phyloP scores from a whole-genome alignment of 495 filamentous ascomycete species.

The Bacidia rubella region DNA sequence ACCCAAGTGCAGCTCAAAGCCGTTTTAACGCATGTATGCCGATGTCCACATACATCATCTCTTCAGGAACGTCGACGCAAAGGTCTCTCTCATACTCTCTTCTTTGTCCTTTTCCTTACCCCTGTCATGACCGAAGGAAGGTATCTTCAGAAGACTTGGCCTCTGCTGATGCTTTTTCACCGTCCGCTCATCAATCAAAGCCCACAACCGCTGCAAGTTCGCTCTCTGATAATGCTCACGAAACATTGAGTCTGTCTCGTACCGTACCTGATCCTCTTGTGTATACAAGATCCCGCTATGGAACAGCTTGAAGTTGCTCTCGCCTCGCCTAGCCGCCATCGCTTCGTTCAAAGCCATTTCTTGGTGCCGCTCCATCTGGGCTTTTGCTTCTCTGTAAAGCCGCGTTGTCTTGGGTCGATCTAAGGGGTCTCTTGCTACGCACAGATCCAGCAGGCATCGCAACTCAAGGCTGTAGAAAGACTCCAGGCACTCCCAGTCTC shows the following conservation, averaged over 20 bases:
- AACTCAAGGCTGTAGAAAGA: constrained; percentile 38
- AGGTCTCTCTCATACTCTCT: too few relatives aligned
- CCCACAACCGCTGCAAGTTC: not conserved
- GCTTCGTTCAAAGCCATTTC: not conserved
- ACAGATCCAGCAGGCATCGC: constrained; percentile 4
- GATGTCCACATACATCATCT: too few relatives aligned
- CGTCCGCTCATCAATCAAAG: not conserved
- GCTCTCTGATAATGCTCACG: not conserved
- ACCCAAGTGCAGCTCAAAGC: not conserved
- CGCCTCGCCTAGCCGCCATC: not conserved
- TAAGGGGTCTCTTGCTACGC: not conserved
- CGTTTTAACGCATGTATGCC: too few relatives aligned
- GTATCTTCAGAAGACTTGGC: not conserved
- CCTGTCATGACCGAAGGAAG: not conserved
- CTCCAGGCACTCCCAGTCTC: constrained; percentile 15
- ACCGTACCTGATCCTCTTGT: constrained; percentile 6
- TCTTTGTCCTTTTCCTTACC: not conserved
- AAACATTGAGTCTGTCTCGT: constrained; percentile 3
- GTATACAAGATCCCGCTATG: constrained; percentile 9
- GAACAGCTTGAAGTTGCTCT: not conserved
- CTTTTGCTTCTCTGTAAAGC: not conserved
- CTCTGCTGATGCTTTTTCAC: not conserved
- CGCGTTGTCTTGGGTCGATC: not conserved
- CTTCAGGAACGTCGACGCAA: too few relatives aligned
- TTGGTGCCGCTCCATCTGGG: constrained; percentile 2